These are phyloP conservation scores for Papiliotrema flavescens DNA, from an alignment of 1,284 basidiomycete species.

Conservation along the genomic window DNA sequence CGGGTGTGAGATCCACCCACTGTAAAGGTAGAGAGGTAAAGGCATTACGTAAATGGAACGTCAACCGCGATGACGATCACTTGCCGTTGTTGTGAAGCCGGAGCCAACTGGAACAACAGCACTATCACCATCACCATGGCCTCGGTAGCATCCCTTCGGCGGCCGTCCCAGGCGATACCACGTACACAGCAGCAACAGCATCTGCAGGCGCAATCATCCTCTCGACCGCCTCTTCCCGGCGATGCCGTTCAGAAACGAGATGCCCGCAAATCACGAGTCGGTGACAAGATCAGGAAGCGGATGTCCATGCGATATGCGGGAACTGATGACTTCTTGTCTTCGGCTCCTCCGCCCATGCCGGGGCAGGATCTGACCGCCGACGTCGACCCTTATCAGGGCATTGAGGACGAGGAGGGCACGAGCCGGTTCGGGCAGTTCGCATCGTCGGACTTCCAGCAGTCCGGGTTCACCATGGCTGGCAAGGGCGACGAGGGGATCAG, in stretches of 20 bases:
- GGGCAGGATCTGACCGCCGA: conserved; percentile 24
- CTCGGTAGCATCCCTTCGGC: conserved; percentile 12
- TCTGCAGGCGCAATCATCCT: not conserved
- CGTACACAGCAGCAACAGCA: not conserved
- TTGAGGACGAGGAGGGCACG: conserved; percentile 17
- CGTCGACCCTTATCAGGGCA: conserved; percentile 33
- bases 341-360: conserved; percentile 58
- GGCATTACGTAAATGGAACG: not conserved
- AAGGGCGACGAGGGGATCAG: conserved; percentile 31
- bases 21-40: not conserved
- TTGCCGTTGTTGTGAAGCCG: not conserved
- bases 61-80: not conserved
- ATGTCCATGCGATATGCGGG: conserved; percentile 71
- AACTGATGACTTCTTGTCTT: conserved; percentile 6
- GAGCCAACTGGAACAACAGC: not conserved
- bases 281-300: conserved; percentile 90
- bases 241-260: conserved; percentile 21
- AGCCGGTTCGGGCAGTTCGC: conserved; percentile 27
- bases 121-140: conserved; percentile 15
- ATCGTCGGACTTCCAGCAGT: conserved; percentile 26
- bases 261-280: conserved; percentile 64
- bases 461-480: conserved; percentile 8
- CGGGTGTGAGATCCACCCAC: not conserved
- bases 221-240: conserved; percentile 3
- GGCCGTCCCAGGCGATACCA: conserved; percentile 16